These are phyloP conservation scores for Leishmania martiniquensis DNA, from an alignment of 208 protist genomes.

Conservation along the genomic window DNA sequence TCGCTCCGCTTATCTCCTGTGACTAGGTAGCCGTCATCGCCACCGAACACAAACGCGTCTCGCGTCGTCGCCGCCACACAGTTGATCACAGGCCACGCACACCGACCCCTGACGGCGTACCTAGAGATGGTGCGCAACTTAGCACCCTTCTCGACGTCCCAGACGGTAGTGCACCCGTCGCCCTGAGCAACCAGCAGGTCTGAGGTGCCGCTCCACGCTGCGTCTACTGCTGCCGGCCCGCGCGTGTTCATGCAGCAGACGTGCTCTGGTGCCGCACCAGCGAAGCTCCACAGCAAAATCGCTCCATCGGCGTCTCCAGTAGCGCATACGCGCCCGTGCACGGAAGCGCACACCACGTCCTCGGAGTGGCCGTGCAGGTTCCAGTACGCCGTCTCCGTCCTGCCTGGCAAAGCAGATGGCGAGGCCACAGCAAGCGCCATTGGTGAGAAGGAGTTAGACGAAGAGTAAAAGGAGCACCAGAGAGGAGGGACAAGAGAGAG, in stretches of 20 bases:
- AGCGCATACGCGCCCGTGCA: constrained; percentile 47
- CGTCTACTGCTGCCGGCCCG: constrained; percentile 63
- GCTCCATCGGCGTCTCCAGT: constrained; percentile 62
- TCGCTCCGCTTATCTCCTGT: constrained; percentile 33
- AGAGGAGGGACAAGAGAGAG: neutral
- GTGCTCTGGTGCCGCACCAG: constrained; percentile 34
- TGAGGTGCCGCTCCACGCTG: constrained; percentile 41
- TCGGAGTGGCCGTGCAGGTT: constrained; percentile 67
- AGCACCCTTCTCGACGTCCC: constrained; percentile 65
- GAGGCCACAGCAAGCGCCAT: constrained; percentile 50
- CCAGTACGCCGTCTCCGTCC: constrained; percentile 32
- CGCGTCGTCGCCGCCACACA: constrained; percentile 33
- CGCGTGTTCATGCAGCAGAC: constrained; percentile 60
- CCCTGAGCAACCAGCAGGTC: constrained; percentile 70
- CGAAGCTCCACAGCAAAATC: constrained; percentile 60
- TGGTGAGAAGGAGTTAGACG: neutral
- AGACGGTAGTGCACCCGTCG: constrained; percentile 61
- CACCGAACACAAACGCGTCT: constrained; percentile 48
- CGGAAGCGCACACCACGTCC: constrained; percentile 52
- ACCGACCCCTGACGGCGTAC: constrained; percentile 36
- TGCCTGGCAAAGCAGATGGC: constrained; percentile 11
- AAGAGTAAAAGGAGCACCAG: neutral
- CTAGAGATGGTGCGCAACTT: constrained; percentile 39
- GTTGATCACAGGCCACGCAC: constrained; percentile 83
- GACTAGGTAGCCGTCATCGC: constrained; percentile 83